Evolutionary conservation across 148 eudicot genomes (phyloP), one percentile per base, ranked within the genome.

Genomic region (Rhododendron vialii): DNA sequence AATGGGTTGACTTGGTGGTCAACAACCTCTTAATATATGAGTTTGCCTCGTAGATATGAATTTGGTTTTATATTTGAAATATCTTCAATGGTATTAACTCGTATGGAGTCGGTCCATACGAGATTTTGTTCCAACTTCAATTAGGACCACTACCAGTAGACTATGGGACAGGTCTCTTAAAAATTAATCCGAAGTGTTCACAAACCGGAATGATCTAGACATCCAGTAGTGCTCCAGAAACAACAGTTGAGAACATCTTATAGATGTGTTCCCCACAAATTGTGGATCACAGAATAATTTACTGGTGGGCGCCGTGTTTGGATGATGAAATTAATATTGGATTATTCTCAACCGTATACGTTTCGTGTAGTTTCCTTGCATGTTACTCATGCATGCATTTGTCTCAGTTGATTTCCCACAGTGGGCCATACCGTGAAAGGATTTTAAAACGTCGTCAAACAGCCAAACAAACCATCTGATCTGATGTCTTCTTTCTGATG

Each of bases 351-450:
- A 45, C 50, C 51, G 53, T 38, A 61, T 48, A 82, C 73, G 84
- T 82, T 55, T 15, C 83, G 30, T 51, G 63, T n/a, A 63, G 12
- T 61, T 61, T 24, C 69, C 69, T 63, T 24, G 69, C 69, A 41
- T 26, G 74, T 57, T 2, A n/a, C 50, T 82, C 73, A 35, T 57
- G 35, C 20, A 38, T 81, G 7, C 45, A 41, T 41, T 41, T 41
- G 43, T 41, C 50, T 38, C 36, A 22, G 84, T 38, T 82, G 84
- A 61, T 82, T 82, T 63, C 33, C 50, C 22, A 51, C 4, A 9
- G 84, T 61, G 84, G 84, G 84, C 84, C 84, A 59, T 38, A 22
- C 35, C 28, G 20, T 36, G 22, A 12, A 38, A 71, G 35, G 11
- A 61, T 59, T 82, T 38, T 35, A 59, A 61, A 61, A 12, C 7